Evolutionary conservation across 1,284 basidiomycete species (phyloP), one percentile per base, ranked within the genome.

Genomic region (Trametes versicolor): DNA sequence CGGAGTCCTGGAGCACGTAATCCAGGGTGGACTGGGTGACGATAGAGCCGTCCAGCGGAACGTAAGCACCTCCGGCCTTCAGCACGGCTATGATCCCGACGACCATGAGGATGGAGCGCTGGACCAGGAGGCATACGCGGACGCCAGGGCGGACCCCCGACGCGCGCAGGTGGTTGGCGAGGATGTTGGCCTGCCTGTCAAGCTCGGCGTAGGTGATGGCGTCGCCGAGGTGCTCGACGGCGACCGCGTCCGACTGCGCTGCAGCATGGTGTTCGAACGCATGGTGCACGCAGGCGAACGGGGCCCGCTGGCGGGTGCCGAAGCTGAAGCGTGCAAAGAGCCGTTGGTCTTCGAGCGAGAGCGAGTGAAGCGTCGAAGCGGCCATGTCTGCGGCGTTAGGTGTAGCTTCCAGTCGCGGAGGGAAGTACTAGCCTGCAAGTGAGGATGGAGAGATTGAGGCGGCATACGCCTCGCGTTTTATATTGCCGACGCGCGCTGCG

Each of bases 61-160:
- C 83, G 68, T 87, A 88, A 4, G 85, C 82, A 13, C 79, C 85
- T 12, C 85, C 86, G 15, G 85, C 82, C 71, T 88, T 88, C 53
- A 87, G 78, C 41, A 84, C 78, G 34, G 81, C 85, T 23, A 88
- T 70, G 58, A 88, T 86, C 19, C 82, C 86, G 45, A 87, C 75
- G 39, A 87, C 79, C 84, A 87, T 85, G 12, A 75, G 70, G 56
- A 87, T 84, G 34, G 82, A 85, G 32, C 86, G 82, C 70, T 86
- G 84, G 13, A 83, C 82, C 19, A 87, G 78, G 39, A 88, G 75
- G 64, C 84, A 84, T 47, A 88, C 82, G 1, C 85, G 83, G 55
- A 81, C 79, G 49, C 83, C 83, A 4, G 82, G 78, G n/a, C 69
- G 68, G 43, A 87, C 76, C n/a, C 84, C 85, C 54, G 76, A 69